These are phyloP conservation scores for Biscogniauxia mediterranea DNA, from an alignment of 2,329 filamentous ascomycete genomes.

Conservation along the genomic window DNA sequence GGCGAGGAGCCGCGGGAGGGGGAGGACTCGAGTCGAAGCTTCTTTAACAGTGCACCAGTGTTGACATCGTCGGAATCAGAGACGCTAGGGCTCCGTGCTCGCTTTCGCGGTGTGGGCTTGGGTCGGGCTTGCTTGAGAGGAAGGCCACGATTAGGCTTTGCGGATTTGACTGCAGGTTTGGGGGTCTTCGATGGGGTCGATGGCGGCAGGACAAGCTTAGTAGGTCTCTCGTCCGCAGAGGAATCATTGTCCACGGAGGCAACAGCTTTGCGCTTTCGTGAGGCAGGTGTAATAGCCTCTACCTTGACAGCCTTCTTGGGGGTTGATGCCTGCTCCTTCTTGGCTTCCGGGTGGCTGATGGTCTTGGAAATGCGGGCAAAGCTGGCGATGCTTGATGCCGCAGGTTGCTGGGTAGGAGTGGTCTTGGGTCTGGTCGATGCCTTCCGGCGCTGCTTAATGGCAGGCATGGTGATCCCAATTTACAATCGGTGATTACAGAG, in stretches of 20 bases:
- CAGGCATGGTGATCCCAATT: slow-evolving; percentile 25
- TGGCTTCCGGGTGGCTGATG: slow-evolving; percentile 30
- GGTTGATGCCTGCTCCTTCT: slow-evolving; percentile 33
- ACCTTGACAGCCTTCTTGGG: slow-evolving; percentile 45
- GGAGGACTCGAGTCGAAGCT: slow-evolving; percentile 39
- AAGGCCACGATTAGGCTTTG: slow-evolving; percentile 29
- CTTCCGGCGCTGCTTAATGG: slow-evolving; percentile 29
- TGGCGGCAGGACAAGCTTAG: slow-evolving; percentile 14
- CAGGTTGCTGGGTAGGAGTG: slow-evolving; percentile 26
- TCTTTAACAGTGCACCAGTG: slow-evolving; percentile 39
- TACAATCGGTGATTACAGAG: not conserved
- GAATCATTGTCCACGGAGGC: slow-evolving; percentile 31
- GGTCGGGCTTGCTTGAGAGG: slow-evolving; percentile 28
- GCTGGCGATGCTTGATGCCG: slow-evolving; percentile 39
- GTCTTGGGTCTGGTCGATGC: slow-evolving; percentile 22
- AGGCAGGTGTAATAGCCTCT: slow-evolving; percentile 35
- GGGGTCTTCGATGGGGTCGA: slow-evolving; percentile 6
- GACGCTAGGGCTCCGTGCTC: slow-evolving; percentile 30
- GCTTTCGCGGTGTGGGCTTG: slow-evolving; percentile 27
- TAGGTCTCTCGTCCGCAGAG: slow-evolving; percentile 29
- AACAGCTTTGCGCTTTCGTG: slow-evolving; percentile 36
- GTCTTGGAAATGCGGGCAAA: slow-evolving; percentile 50
- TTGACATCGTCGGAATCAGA: slow-evolving; percentile 35
- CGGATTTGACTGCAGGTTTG: slow-evolving; percentile 11
- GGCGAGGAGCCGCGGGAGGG: slow-evolving; percentile 34